Base-by-base conservation (phyloP, 2,329 filamentous ascomycete species). In the Hymenoscyphus repandus region DNA sequence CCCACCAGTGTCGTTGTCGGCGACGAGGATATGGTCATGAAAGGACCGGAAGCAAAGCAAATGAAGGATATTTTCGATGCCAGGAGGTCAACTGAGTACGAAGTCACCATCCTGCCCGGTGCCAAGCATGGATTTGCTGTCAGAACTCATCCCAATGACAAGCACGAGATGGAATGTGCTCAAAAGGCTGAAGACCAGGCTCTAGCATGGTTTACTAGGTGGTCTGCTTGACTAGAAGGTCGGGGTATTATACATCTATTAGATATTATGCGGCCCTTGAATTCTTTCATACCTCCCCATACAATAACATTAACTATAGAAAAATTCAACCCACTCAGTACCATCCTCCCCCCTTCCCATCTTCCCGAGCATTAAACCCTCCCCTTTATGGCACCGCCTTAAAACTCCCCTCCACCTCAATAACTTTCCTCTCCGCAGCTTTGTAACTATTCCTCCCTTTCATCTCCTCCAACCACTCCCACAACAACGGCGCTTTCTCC, bases 1-100 rank as follows among this genome's bases (percentile, higher is more conserved):
- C 76, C 77, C 2, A 57, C 75, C 32, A 70, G 69, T 30, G 68
- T 78, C 50, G 74, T 73, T 3, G 54, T 75, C 10, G 73, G 69
- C 3, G 71, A 73, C 22, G 57, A 64, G 6, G 77, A 79, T 55
- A 57, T 64, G 31, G 63, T 64, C 48, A 53, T 78, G 30, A 57
- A 66, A 12, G 33, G 30, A 1, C 40, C 51, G 15, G 51, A 62
- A 44, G 58, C 62, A 47, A 13, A 43, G 47, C 33, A 47, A 13
- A 41, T 58, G 12, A 53, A 53, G 45, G 44, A 38, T 34, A 49
- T 66, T n/a, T 34, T 67, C 18, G 61, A 61, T 37, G 54, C 15
- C 18, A 60, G 60, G 47, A 63, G 63, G 44, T 13, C 27, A 3
- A 54, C 51, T 11, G 58, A 58, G 5, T 55, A 64, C 53, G 67